Evolutionary conservation across 2,329 filamentous ascomycete genomes (phyloP).

Genomic region (Gaeumannomyces sp.): DNA sequence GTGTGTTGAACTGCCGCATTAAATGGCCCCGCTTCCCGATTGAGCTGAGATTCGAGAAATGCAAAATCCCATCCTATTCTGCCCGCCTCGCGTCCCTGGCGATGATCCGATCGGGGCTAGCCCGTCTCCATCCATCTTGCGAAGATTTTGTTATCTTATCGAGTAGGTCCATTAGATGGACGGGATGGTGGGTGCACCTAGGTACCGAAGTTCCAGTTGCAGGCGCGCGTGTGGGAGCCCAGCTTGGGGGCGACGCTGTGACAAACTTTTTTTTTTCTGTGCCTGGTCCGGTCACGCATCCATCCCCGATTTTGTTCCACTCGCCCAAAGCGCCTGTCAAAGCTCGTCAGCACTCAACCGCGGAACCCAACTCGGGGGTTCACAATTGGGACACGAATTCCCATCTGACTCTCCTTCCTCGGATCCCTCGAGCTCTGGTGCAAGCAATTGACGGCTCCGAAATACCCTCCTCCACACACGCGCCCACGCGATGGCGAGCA

Average conservation of each 20-base stretch:
- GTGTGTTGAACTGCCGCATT: not conserved
- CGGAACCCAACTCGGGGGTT: constrained; percentile 7
- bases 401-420: not conserved
- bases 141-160: not conserved
- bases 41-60: not conserved
- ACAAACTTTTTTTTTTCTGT: constrained; percentile 8
- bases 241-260: not conserved
- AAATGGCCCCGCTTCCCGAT: not conserved
- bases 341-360: constrained; percentile 6
- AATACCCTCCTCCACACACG: not conserved
- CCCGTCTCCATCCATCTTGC: no score
- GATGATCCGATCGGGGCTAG: not conserved
- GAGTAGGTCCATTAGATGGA: no score
- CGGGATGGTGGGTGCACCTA: no score
- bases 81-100: no score
- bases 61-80: not conserved
- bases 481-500: constrained; percentile 7
- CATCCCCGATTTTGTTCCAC: constrained; percentile 5
- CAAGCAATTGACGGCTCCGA: not conserved
- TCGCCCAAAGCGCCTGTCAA: constrained; percentile 6
- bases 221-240: not conserved
- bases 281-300: constrained; percentile 4
- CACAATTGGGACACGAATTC: constrained; percentile 4
- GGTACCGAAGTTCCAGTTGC: no score
- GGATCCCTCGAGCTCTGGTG: not conserved